phyloP scores from a whole-genome alignment of 1,284 basidiomycete genomes.

The Chondrostereum purpureum region DNA sequence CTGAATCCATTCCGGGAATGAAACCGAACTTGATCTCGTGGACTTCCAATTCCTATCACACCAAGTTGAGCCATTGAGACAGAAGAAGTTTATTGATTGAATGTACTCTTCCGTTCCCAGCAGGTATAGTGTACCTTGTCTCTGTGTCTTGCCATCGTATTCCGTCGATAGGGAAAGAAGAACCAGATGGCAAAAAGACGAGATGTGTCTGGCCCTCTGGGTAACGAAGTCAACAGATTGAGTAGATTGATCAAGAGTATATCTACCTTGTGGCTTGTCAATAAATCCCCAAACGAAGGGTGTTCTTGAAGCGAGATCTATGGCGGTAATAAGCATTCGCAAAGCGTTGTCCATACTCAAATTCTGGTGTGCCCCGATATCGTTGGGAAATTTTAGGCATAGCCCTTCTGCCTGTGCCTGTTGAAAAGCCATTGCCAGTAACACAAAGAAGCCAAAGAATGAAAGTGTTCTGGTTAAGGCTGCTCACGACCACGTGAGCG shows the following conservation, averaged over 20 bases:
- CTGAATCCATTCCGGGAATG: constrained; percentile 53
- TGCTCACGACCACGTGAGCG: too few relatives aligned
- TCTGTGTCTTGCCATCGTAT: constrained; percentile 68
- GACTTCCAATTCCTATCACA: constrained; percentile 63
- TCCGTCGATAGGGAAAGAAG: constrained; percentile 62
- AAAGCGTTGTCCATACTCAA: constrained; percentile 53
- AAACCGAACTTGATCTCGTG: constrained; percentile 68
- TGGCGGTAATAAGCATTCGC: constrained; percentile 52
- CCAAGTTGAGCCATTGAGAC: neutral
- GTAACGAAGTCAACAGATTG: too few relatives aligned
- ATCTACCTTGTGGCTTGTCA: constrained; percentile 60
- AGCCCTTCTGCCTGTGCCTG: constrained; percentile 43
- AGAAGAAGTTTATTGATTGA: constrained; percentile 3
- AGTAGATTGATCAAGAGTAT: constrained; percentile 1
- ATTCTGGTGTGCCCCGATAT: constrained; percentile 46
- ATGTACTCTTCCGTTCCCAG: constrained; percentile 43
- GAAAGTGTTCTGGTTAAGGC: too few relatives aligned
- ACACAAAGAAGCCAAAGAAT: too few relatives aligned
- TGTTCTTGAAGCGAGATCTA: constrained; percentile 42
- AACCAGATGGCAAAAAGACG: constrained; percentile 49
- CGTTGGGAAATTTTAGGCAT: constrained; percentile 63
- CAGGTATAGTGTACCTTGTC: constrained; percentile 46
- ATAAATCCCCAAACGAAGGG: constrained; percentile 68
- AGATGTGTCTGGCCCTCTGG: constrained; percentile 61
- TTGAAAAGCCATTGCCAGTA: constrained; percentile 15